Evolutionary conservation across 306 rosid species (phyloP).

Genomic region (Fragaria ananassa): DNA sequence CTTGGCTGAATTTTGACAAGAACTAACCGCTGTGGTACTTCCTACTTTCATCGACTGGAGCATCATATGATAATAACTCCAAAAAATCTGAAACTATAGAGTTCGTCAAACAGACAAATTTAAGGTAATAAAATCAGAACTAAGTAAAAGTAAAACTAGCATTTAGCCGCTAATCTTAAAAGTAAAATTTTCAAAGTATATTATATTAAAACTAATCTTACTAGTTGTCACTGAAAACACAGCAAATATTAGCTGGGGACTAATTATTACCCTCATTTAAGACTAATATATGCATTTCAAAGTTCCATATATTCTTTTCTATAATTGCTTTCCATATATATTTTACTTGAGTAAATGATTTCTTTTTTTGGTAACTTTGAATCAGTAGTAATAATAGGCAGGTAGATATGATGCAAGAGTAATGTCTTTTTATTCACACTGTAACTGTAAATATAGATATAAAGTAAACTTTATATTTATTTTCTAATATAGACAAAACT

Average conservation of each 20-base stretch:
- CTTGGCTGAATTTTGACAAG: too few species aligned
- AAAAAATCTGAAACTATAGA: too few species aligned
- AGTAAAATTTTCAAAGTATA: not conserved
- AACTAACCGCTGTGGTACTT: too few species aligned
- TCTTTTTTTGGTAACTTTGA: not conserved
- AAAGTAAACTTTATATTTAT: too few species aligned
- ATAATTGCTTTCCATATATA: not conserved
- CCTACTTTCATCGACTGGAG: not conserved
- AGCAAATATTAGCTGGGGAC: not conserved
- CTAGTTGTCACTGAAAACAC: not conserved
- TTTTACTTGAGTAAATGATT: not conserved
- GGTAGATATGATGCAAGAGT: not conserved
- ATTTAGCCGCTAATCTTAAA: not conserved
- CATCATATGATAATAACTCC: too few species aligned
- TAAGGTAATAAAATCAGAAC: not conserved
- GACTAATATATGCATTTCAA: not conserved
- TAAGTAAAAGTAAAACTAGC: not conserved
- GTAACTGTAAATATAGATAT: slow-evolving; percentile 8
- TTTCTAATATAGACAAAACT: too few species aligned
- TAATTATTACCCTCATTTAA: not conserved
- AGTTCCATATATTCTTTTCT: not conserved
- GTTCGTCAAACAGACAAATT: not conserved
- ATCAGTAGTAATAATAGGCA: not conserved
- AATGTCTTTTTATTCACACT: not conserved
- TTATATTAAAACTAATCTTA: not conserved